Evolutionary conservation across 2,329 filamentous ascomycete species (phyloP).

Genomic region (Drechslerella coelobrocha): DNA sequence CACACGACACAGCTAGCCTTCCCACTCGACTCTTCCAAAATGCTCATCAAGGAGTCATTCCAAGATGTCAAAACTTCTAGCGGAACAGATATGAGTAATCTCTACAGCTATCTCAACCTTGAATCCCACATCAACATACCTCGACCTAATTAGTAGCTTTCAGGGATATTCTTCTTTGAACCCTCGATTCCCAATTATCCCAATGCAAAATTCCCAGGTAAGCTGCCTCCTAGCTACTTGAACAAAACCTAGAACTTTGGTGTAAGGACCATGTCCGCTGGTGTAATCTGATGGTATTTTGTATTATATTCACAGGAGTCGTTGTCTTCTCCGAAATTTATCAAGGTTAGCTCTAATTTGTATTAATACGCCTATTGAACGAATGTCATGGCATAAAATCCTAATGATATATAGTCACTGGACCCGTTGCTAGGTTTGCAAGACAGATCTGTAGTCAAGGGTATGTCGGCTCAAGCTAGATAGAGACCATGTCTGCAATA

Average conservation of each 20-base stretch:
- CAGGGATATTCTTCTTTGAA: conserved; percentile 89
- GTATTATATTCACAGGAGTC: conserved; percentile 66
- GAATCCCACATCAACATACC: conserved; percentile 4
- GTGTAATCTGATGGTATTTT: conserved; percentile 66
- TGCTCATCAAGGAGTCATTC: conserved; percentile 68
- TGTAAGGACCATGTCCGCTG: too few relatives aligned
- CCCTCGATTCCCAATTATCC: conserved; percentile 84
- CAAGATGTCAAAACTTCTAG: conserved; percentile 68
- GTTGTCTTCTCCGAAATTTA: conserved; percentile 94
- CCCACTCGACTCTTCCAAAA: conserved; percentile 56
- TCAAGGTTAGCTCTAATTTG: conserved; percentile 69
- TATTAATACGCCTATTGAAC: conserved; percentile 1
- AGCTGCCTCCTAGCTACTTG: not conserved
- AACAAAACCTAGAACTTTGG: too few relatives aligned
- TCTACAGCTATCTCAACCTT: conserved; percentile 62
- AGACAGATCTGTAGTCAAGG: conserved; percentile 70
- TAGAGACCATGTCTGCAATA: not conserved
- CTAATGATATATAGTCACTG: conserved; percentile 70
- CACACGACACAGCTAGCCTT: not conserved
- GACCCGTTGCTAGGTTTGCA: conserved; percentile 85
- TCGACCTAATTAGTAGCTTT: not conserved
- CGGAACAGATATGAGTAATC: conserved; percentile 63
- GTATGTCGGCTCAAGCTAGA: conserved; percentile 7
- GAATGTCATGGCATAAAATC: not conserved
- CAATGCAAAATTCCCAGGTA: conserved; percentile 69